Evolutionary conservation across 768 basidiomycete genomes (phyloP), one percentile per base, ranked within the genome.

Genomic region (Agaricus sinodeliciosus): DNA sequence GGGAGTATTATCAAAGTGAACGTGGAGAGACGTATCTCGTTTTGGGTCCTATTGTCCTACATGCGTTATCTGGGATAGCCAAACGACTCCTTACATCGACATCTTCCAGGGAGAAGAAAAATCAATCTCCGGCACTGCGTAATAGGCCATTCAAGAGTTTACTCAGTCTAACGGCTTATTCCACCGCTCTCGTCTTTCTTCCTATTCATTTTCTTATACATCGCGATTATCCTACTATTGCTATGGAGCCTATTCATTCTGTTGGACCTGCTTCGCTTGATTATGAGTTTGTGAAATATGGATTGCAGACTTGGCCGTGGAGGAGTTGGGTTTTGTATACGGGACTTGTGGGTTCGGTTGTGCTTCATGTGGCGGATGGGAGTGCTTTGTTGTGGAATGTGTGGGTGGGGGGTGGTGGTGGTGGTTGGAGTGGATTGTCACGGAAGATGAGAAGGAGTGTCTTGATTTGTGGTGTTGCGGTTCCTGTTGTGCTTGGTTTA

Each of bases 1-100:
- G 90, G 49, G 90, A 91, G 67, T 91, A 90, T 67, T 94, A 94
- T 65, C 89, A 93, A 63, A 87, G 85, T 0, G 51, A 69, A 0
- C 74, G 84, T 48, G 79, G 79, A 18, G 90, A 94, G 65, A 79
- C 73, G 37, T 78, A 80, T 40, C 78, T 92, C 11, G 71, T 93
- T 9, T 70, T 87, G 28, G 68, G 70, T 1, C 90, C 91, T 0
- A 67, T 94, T n/a, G 69, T 69, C 27, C 61, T 84, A 8, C 91
- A 94, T 61, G 65, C 81, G 18, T 53, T 79, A 4, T 74, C 86
- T 0, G 81, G 79, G 3, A 54, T 79, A n/a, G 59, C 76, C 7
- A 84, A 84, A 56, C 81, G 90, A 2, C 53, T 87, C 4, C 55
- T 85, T 26, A n/a, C 40, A 25, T 12, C 18, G 15, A 9, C 42